Conservation (phyloP, 495 filamentous ascomycete genomes). For the Penicillium parvum region DNA sequence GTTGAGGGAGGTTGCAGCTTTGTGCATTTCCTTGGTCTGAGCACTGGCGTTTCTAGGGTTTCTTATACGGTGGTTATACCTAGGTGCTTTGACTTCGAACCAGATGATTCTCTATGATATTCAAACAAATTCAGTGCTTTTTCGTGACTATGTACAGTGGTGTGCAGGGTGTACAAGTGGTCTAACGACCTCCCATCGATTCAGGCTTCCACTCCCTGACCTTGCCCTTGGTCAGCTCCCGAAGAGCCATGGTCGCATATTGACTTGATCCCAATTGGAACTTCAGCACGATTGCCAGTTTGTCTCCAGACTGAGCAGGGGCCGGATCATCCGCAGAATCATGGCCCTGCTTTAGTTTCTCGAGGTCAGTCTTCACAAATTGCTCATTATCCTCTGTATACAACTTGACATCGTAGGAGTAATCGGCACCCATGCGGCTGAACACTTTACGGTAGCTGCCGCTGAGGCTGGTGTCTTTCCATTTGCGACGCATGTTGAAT, state of each 20-base stretch:
- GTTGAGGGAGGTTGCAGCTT: background rate
- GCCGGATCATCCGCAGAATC: slow-evolving; percentile 1
- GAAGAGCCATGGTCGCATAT: slow-evolving; percentile 90
- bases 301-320: slow-evolving; percentile 30
- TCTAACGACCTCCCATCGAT: slow-evolving; percentile 45
- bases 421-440: slow-evolving; percentile 52
- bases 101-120: too few relatives aligned
- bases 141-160: background rate
- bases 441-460: slow-evolving; percentile 84
- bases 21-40: background rate
- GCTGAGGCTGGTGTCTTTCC: slow-evolving; percentile 83
- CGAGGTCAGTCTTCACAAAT: slow-evolving; percentile 79
- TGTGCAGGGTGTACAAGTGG: background rate
- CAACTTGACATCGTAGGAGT: slow-evolving; percentile 61
- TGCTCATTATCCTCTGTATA: slow-evolving; percentile 74
- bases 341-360: slow-evolving; percentile 36
- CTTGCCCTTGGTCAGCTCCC: slow-evolving; percentile 76
- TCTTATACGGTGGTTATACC: too few relatives aligned
- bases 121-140: background rate
- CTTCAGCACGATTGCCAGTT: slow-evolving; percentile 79
- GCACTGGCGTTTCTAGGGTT: slow-evolving; percentile 11
- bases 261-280: slow-evolving; percentile 81
- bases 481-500: slow-evolving; percentile 76
- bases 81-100: too few relatives aligned
- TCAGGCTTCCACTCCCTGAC: slow-evolving; percentile 63